Evolutionary conservation across 2,329 filamentous ascomycete genomes (phyloP), one percentile per base, ranked within the genome.

Genomic region (Penicillium olsonii): DNA sequence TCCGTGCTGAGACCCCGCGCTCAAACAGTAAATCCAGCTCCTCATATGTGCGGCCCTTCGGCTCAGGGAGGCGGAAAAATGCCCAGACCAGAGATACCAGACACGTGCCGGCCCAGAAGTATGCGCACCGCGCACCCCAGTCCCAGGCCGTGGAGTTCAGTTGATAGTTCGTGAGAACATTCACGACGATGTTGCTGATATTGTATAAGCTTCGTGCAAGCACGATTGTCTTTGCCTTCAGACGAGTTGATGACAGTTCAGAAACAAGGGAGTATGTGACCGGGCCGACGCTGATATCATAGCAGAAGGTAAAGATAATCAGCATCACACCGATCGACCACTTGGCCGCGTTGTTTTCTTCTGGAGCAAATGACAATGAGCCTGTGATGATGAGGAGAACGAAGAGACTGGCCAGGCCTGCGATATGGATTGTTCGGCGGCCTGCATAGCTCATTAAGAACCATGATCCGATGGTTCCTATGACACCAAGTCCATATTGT

Each of bases 191-290:
- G 29, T 73, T 70, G 15, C 65, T 61, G 12, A 79, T 66, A 52
- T 82, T 79, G 63, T 80, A 81, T 24, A 72, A 55, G 40, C 69
- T 73, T 10, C 79, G 71, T 2, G 78, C 75, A 24, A 82, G 68
- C 6, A 78, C 77, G n/a, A 81, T 77, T 0, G 77, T 78, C 67
- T 82, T 81, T 9, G 74, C 70, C 50, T 78, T 76, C 24, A 82
- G 73, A 6, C 78, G 71, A 0, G 77, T 79, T 0, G 77, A 79
- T 0, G 76, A 78, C 4, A 80, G 66, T 58, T 82, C 79, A 0
- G 78, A 75, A 20, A 80, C 67, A 26, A 82, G 62, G 0, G 75
- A 73, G 60, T 80, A 82, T 3, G 74, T 78, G 8, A 81, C 71
- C 2, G 78, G 79, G 0, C 79, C 80, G n/a, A 82, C 74, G 2